Base-by-base conservation (phyloP, 1,284 basidiomycete species). In the Cutaneotrichosporon cavernicola region DNA sequence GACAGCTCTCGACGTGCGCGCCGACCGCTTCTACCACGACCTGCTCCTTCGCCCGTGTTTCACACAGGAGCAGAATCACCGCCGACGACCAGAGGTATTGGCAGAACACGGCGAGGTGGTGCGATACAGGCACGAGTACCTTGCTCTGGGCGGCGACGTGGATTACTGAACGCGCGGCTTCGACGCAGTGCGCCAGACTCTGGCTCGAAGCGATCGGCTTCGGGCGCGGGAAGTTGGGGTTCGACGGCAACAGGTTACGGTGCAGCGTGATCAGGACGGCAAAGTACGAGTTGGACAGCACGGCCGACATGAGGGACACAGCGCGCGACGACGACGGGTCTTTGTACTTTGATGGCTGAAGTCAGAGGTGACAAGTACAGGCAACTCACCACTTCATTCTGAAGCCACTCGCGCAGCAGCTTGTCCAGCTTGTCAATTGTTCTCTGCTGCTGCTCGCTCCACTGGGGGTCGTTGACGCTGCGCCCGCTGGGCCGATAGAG, bases 61-160 rank as follows among this genome's bases (percentile, higher is more conserved):
- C 89, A 79, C 89, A 94, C 4, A 94, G 82, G 43, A 94, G 81
- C 53, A 93, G 87, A 72, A 94, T 91, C 63, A 93, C 90, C 1
- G 90, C 90, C 34, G 91, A 92, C 70, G 90, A 92, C 83, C 93
- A 94, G 21, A 94, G 84, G 72, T 92, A 90, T 74, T 94, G 92
- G 63, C 92, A 91, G 82, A 91, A 93, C 77, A 94, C 91, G 2
- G 91, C 90, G 43, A 94, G 85, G 76, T 93, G 90, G 74, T 94
- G 92, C 14, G 90, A 91, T 5, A 90, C 86, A 4, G 92, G 91
- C 1, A 94, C 89, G 56, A 90, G 87, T 70, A 90, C 88, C 74
- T 88, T 90, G 80, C 92, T 89, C 16, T 90, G 90, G 47, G 90
- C 88, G 1, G 91, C 91, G 58, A 94, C 85, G 61, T 88, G 87